Conservation (phyloP, 202 grass and related monocot species). For the Sporobolus alterniflorus region DNA sequence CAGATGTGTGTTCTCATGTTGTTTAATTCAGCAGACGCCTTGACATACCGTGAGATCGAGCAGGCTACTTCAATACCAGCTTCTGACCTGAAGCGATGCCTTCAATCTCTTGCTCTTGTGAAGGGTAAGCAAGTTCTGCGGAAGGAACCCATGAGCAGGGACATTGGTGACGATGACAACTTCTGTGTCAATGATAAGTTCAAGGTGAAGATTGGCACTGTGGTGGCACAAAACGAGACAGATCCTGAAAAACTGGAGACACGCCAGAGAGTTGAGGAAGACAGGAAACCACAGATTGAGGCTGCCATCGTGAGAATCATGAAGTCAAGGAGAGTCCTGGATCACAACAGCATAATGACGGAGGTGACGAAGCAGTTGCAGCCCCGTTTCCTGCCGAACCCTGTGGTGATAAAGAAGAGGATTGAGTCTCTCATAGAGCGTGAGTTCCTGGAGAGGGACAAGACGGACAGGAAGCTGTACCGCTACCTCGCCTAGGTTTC, state of each 20-base stretch:
- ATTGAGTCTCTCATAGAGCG: constrained; percentile 88
- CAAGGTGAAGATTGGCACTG: constrained; percentile 89
- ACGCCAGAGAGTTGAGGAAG: constrained; percentile 81
- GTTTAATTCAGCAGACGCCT: constrained; percentile 63
- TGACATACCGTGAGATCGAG: constrained; percentile 76
- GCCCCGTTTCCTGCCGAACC: constrained; percentile 81
- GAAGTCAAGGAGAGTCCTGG: constrained; percentile 77
- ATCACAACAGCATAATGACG: constrained; percentile 86
- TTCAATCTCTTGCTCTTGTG: constrained; percentile 79
- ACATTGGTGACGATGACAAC: constrained; percentile 76
- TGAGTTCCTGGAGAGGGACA: constrained; percentile 83
- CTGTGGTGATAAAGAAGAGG: constrained; percentile 82
- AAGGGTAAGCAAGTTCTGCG: constrained; percentile 86
- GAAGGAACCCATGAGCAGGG: constrained; percentile 88
- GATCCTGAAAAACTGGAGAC: constrained; percentile 81
- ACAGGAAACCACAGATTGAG: constrained; percentile 87
- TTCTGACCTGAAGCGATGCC: constrained; percentile 74
- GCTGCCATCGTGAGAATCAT: constrained; percentile 83
- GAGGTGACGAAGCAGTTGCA: constrained; percentile 85
- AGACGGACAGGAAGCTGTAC: constrained; percentile 76
- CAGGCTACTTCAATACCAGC: constrained; percentile 69
- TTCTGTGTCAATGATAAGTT: constrained; percentile 88
- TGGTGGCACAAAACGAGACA: constrained; percentile 63
- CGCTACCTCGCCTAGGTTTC: constrained; percentile 68
- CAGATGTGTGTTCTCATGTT: constrained; percentile 89